These are phyloP conservation scores for Gentiana straminea DNA, from an alignment of 257 asterid genomes.

Conservation along the genomic window DNA sequence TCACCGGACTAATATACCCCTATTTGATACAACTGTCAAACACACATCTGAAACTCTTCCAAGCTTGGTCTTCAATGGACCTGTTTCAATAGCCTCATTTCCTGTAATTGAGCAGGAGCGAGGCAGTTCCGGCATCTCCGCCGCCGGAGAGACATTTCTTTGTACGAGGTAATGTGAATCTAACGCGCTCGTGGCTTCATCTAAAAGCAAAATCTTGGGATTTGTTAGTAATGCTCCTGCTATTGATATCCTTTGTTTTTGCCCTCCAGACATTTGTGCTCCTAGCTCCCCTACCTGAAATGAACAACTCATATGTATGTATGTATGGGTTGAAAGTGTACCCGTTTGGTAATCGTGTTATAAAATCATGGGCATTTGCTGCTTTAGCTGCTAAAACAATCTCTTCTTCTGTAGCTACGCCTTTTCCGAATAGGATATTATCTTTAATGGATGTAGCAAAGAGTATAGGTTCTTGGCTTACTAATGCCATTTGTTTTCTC, in stretches of 20 bases:
- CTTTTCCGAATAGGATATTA: slow-evolving; percentile 36
- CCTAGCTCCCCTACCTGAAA: slow-evolving; percentile 47
- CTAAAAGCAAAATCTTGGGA: slow-evolving; percentile 44
- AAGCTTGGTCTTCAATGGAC: no score
- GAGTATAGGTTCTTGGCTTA: slow-evolving; percentile 42
- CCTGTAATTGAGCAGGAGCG: no score
- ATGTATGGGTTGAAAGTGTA: no score
- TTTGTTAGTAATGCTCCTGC: slow-evolving; percentile 46
- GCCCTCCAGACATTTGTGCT: slow-evolving; percentile 45
- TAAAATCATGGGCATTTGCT: slow-evolving; percentile 45
- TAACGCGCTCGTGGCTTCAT: slow-evolving; percentile 57
- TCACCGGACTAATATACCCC: no score
- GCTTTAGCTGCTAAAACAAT: slow-evolving; percentile 27
- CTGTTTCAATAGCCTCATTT: no score
- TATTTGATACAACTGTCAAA: no score
- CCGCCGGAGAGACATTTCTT: no score
- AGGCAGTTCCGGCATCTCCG: no score
- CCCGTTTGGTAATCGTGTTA: slow-evolving; percentile 33
- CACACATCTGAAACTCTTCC: no score
- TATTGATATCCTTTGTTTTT: slow-evolving; percentile 48
- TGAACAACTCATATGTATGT: no score
- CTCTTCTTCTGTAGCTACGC: slow-evolving; percentile 29
- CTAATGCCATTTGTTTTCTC: slow-evolving; percentile 42
- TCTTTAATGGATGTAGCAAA: slow-evolving; percentile 43
- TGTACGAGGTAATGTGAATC: slow-evolving; percentile 48